These are phyloP conservation scores for Mycena galopus DNA, from an alignment of 768 basidiomycete species.

Conservation along the genomic window DNA sequence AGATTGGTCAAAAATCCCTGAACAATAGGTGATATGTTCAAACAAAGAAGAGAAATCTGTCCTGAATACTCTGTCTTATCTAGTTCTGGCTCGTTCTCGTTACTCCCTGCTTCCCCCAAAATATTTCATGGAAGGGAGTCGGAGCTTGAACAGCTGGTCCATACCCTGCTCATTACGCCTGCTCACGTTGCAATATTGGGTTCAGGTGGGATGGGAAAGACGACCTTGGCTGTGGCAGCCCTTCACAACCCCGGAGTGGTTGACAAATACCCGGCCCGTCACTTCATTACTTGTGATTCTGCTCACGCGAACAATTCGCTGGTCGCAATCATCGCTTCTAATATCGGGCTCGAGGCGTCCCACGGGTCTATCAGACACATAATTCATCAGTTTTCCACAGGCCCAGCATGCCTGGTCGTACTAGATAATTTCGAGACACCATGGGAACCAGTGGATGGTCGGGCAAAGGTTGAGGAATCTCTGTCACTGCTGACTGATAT, in stretches of 20 bases:
- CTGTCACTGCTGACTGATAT: not conserved
- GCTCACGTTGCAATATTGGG: conserved; percentile 13
- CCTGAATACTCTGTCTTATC: not conserved
- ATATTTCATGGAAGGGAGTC: not conserved
- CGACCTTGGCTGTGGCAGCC: not conserved
- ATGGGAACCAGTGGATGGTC: not conserved
- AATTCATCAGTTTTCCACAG: not conserved
- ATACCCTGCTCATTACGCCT: not conserved
- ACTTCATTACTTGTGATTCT: conserved; percentile 22
- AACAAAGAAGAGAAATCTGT: not conserved
- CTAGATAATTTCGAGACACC: not conserved
- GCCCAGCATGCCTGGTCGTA: not conserved
- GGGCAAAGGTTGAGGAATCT: not conserved
- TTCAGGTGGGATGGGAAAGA: not conserved
- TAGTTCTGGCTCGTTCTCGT: not conserved
- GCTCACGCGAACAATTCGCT: not conserved
- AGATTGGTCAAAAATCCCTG: not conserved
- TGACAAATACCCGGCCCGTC: not conserved
- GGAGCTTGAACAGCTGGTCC: not conserved
- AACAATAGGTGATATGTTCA: not conserved
- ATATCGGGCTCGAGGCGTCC: not conserved
- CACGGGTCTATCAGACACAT: not conserved
- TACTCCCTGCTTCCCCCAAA: not conserved
- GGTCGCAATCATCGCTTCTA: not conserved
- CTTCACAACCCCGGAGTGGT: not conserved